Evolutionary conservation across 2,329 filamentous ascomycete genomes (phyloP).

Genomic region (Penicillium sp.): DNA sequence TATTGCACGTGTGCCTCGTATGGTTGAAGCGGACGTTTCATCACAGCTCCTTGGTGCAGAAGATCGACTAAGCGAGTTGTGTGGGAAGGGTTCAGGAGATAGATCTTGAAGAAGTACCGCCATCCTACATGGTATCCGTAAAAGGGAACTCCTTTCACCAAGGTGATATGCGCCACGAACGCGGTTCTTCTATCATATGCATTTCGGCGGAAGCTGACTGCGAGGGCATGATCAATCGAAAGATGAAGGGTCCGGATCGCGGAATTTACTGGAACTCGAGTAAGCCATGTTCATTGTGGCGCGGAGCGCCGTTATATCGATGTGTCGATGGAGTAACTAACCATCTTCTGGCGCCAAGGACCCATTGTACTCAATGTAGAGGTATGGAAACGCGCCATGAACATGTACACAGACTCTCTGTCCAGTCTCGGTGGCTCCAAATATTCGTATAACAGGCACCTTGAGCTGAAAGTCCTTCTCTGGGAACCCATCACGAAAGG

Average conservation of each 20-base stretch:
- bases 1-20: conserved; percentile 94
- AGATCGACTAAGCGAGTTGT: conserved; percentile 87
- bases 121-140: conserved; percentile 96
- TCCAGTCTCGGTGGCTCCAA: conserved; percentile 88
- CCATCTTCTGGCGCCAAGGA: conserved; percentile 63
- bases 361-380: conserved; percentile 84
- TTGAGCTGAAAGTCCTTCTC: conserved; percentile 63
- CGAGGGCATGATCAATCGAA: conserved; percentile 86
- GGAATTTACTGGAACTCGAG: conserved; percentile 55
- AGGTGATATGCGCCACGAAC: conserved; percentile 84
- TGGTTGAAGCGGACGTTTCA: conserved; percentile 80
- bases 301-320: too few species aligned
- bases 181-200: conserved; percentile 63
- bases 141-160: conserved; percentile 91
- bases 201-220: conserved; percentile 77
- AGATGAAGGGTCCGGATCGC: conserved; percentile 76
- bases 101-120: conserved; percentile 87
- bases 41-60: conserved; percentile 78
- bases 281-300: too few species aligned
- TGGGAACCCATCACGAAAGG: conserved; percentile 58
- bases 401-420: conserved; percentile 96
- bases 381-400: conserved; percentile 90
- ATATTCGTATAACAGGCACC: conserved; percentile 83
- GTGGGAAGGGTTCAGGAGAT: conserved; percentile 80
- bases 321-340: conserved; percentile 40